These are phyloP conservation scores for Sclerotinia subarctica DNA, from an alignment of 2,329 filamentous ascomycete species.

Conservation along the genomic window DNA sequence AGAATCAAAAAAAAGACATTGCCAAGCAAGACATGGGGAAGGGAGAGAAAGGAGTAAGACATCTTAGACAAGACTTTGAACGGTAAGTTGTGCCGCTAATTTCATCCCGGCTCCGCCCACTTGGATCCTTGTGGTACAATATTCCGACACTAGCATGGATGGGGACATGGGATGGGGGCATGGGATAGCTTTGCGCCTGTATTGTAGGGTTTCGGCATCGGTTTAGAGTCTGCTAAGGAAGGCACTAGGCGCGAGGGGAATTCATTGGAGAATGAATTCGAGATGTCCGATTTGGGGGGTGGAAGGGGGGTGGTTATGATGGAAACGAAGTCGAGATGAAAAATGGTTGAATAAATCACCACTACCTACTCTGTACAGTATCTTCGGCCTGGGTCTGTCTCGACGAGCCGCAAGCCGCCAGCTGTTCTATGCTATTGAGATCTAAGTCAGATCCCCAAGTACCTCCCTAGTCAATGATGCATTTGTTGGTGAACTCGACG, in stretches of 20 bases:
- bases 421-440: neutral
- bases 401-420: neutral
- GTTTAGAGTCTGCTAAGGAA: neutral
- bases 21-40: neutral
- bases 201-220: neutral
- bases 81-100: conserved; percentile 14
- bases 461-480: neutral
- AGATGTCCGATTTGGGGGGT: neutral
- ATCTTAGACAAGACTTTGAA: neutral
- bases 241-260: neutral
- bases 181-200: neutral
- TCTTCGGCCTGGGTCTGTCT: neutral
- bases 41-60: neutral
- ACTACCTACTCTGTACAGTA: neutral
- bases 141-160: conserved; percentile 2
- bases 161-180: neutral
- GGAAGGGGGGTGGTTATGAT: neutral
- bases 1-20: neutral
- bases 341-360: neutral
- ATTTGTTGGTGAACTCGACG: neutral
- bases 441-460: neutral
- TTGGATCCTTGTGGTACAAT: conserved; percentile 17
- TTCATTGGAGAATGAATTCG: neutral
- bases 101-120: conserved; percentile 12
- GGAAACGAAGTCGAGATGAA: neutral